Evolutionary conservation across 2,329 filamentous ascomycete genomes (phyloP).

Genomic region (Aspergillus fischeri): DNA sequence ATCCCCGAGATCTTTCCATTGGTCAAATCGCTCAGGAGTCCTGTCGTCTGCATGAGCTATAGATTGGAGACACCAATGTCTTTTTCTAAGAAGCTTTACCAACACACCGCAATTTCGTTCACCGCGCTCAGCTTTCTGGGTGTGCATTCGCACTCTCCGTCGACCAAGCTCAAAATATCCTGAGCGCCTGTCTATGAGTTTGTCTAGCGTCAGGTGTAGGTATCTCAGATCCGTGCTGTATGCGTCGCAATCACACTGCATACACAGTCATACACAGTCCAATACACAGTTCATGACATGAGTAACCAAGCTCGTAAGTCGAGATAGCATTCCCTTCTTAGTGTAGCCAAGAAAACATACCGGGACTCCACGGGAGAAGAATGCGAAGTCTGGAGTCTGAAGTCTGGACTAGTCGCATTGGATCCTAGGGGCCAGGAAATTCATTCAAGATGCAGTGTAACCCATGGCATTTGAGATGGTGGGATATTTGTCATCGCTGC

Average conservation of each 20-base stretch:
- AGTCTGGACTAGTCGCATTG: not conserved
- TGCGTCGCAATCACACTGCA: not conserved
- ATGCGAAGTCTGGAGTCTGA: not conserved
- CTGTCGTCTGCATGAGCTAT: not conserved
- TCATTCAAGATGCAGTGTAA: not conserved
- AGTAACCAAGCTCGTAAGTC: not conserved
- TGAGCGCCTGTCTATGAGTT: not conserved
- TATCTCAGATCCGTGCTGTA: not conserved
- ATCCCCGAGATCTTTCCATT: not conserved
- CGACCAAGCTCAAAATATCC: not conserved
- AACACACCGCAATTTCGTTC: not conserved
- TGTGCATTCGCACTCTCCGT: no score
- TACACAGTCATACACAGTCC: not conserved
- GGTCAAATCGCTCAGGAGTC: not conserved
- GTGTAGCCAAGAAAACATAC: not conserved
- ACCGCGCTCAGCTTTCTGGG: not conserved
- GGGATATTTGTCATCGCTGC: not conserved
- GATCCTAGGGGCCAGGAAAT: not conserved
- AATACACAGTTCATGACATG: not conserved
- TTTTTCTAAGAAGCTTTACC: not conserved
- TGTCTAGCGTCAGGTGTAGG: no score
- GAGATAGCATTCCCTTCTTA: not conserved
- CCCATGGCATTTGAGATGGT: not conserved
- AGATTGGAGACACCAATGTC: not conserved
- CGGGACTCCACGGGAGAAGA: not conserved